Evolutionary conservation across 768 basidiomycete genomes (phyloP), one percentile per base, ranked within the genome.

Genomic region (Lepiota brunneoincarnata): DNA sequence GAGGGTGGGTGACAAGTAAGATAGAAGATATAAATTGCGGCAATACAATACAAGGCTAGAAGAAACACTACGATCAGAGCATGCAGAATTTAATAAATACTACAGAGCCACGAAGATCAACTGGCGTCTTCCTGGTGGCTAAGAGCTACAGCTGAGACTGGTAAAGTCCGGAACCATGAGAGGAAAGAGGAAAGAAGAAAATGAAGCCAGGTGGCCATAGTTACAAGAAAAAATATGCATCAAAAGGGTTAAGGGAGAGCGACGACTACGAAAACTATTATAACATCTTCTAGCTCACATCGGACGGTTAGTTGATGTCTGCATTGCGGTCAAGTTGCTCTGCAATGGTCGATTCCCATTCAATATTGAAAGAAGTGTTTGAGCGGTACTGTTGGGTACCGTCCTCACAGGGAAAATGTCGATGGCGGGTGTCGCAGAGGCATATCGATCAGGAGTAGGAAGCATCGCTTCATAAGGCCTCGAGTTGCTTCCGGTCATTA

Each of bases 301-400:
- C n/a, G 53, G 38, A 23, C 18, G 45, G 31, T 40, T 47, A 21
- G 26, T 20, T 34, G 53, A 35, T 40, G 39, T 38, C 7, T 45
- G 35, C 24, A 28, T 18, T 6, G 20, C 44, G 23, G 41, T 34
- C 35, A 45, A 31, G 38, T 54, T 54, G 37, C 45, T 26, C 41
- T 47, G 53, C 38, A 48, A 54, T 20, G 45, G 38, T 28, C 55
- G 59, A 54, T 58, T 59, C 40, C 63, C 61, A 39, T 67, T 69
- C 18, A 70, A 59, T 54, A 70, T 65, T 24, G 69, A 68, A 36
- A 70, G 48, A 23, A 70, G 58, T 6, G 63, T 55, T 49, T 59
- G 50, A 17, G 65, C 59, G 35, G 45, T 48, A 24, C 35, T 48
- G 10, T 18, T 28, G 10, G 51, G 40, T 17, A 24, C 40, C 34